These are phyloP conservation scores for Mucor piriformis DNA, from an alignment of 371 early-diverging fungal genomes.

Conservation along the genomic window DNA sequence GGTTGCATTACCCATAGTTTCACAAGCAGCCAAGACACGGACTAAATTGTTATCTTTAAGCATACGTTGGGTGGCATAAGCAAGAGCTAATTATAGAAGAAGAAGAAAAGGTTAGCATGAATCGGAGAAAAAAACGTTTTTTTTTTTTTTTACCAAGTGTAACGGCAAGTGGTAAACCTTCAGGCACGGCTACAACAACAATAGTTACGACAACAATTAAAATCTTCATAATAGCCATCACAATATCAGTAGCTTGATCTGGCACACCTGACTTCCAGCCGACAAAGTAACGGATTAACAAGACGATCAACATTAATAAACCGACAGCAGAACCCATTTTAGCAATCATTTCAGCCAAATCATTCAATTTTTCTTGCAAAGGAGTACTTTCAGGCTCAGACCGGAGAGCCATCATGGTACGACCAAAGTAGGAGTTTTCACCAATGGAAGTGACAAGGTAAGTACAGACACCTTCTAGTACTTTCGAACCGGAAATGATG, in stretches of 20 bases:
- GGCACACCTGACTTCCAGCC: conserved; percentile 31
- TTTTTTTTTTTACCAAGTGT: conserved; percentile 43
- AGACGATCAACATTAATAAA: conserved; percentile 65
- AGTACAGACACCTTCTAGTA: conserved; percentile 77
- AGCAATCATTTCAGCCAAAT: conserved; percentile 71
- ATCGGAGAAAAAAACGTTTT: background rate
- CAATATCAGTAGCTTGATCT: conserved; percentile 33
- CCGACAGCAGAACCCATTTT: conserved; percentile 71
- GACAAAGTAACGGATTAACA: conserved; percentile 67
- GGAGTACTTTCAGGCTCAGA: conserved; percentile 67
- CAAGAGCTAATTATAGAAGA: conserved; percentile 59
- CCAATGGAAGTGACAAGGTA: conserved; percentile 76
- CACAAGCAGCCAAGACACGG: conserved; percentile 82
- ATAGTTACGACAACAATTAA: conserved; percentile 67
- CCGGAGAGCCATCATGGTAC: conserved; percentile 74
- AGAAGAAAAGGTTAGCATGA: background rate
- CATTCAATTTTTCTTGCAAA: conserved; percentile 69
- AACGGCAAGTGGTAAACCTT: conserved; percentile 74
- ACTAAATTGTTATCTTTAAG: conserved; percentile 87
- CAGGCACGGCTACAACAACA: conserved; percentile 75
- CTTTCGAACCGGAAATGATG: conserved; percentile 74
- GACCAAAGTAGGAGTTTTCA: conserved; percentile 73
- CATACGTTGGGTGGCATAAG: conserved; percentile 75
- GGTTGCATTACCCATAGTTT: conserved; percentile 92
- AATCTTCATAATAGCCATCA: conserved; percentile 53